Conservation (phyloP, 164 flowering plant species). For the Stephania cephalantha region DNA sequence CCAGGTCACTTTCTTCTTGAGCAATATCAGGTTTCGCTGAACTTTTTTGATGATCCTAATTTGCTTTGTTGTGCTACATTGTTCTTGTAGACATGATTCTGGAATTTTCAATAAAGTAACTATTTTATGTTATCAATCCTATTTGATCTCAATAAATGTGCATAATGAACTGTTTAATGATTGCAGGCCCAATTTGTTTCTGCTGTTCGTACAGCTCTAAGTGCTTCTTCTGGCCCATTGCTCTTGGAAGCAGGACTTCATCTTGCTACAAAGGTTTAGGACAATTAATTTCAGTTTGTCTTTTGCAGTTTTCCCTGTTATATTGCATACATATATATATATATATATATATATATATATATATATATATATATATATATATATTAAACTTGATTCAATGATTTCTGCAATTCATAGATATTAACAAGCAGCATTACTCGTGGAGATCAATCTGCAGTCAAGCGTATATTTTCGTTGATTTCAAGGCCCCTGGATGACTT, state of each 20-base stretch:
- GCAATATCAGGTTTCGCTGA: conserved; percentile 75
- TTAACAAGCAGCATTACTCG: conserved; percentile 81
- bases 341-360: neutral
- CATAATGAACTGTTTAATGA: conserved; percentile 16
- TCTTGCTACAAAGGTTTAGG: conserved; percentile 86
- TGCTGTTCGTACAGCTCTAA: conserved; percentile 85
- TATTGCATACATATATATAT: neutral
- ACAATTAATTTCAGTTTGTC: neutral
- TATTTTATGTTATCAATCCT: neutral
- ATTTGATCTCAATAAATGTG: neutral
- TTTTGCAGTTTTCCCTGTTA: conserved; percentile 6
- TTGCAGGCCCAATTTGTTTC: conserved; percentile 88
- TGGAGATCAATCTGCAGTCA: conserved; percentile 82
- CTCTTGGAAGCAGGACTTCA: conserved; percentile 90
- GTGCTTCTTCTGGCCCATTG: conserved; percentile 67
- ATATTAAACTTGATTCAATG: neutral
- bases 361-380: neutral
- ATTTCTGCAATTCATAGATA: conserved; percentile 45
- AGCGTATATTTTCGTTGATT: conserved; percentile 77
- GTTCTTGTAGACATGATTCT: neutral
- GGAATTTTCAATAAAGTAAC: neutral
- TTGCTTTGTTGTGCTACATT: neutral
- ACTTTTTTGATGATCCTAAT: neutral
- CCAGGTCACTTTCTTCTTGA: conserved; percentile 91
- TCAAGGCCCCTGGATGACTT: conserved; percentile 82